Percentiles rank a stretch among this genome's conserved stretches.
Evolutionary conservation across 1,284 basidiomycete genomes (phyloP).

Genomic region (Ustilago shanxiensis): DNA sequence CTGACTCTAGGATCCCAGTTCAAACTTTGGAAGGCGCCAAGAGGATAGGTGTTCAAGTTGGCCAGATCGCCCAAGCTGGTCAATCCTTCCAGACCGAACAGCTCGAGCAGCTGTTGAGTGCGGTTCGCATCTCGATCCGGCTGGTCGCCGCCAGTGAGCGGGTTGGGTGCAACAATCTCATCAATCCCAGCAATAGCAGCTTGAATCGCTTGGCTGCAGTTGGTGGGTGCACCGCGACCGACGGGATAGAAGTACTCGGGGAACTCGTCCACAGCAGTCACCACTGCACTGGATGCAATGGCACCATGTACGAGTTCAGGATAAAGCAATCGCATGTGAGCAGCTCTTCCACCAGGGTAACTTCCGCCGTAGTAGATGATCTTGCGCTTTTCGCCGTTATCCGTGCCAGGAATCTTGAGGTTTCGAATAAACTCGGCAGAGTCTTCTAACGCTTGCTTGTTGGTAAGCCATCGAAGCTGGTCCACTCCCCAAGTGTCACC

Average conservation of each 20-base stretch:
- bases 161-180: slow-evolving; percentile 59
- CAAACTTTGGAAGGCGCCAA: slow-evolving; percentile 62
- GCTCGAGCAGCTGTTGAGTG: slow-evolving; percentile 39
- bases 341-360: slow-evolving; percentile 92
- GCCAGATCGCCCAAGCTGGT: slow-evolving; percentile 58
- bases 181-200: slow-evolving; percentile 70
- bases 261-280: slow-evolving; percentile 66
- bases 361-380: slow-evolving; percentile 92
- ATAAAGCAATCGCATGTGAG: slow-evolving; percentile 88
- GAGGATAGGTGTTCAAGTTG: slow-evolving; percentile 56
- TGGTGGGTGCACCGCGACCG: slow-evolving; percentile 79
- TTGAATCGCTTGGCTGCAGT: slow-evolving; percentile 80
- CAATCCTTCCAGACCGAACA: slow-evolving; percentile 57
- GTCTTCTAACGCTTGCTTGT: slow-evolving; percentile 90
- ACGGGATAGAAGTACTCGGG: slow-evolving; percentile 85
- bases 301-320: slow-evolving; percentile 90
- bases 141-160: slow-evolving; percentile 51
- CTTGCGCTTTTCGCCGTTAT: slow-evolving; percentile 73
- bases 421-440: slow-evolving; percentile 89
- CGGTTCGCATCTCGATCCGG: slow-evolving; percentile 40
- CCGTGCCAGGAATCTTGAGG: slow-evolving; percentile 80
- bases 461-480: slow-evolving; percentile 82
- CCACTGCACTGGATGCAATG: slow-evolving; percentile 78
- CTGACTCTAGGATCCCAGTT: slow-evolving; percentile 61
- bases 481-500: slow-evolving; percentile 62